phyloP scores from a whole-genome alignment of 352 stramenopile species.

The Globisporangium okanoganense region DNA sequence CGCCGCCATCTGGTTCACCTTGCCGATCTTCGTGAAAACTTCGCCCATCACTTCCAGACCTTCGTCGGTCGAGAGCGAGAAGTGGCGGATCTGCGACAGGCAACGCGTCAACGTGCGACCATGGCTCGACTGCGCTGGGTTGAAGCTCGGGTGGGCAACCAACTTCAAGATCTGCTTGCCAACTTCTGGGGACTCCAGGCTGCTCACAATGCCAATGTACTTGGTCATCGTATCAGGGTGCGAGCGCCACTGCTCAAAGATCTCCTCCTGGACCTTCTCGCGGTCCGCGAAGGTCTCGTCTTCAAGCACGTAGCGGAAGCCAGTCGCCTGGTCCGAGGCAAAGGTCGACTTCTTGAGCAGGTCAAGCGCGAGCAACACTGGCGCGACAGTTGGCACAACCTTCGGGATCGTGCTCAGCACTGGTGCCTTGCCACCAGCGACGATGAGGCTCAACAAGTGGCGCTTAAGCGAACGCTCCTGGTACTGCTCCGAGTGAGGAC shows the following conservation, averaged over 20 bases:
- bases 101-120: slow-evolving; percentile 57
- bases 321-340: slow-evolving; percentile 53
- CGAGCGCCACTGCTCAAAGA: slow-evolving; percentile 69
- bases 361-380: slow-evolving; percentile 45
- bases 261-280: slow-evolving; percentile 55
- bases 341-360: slow-evolving; percentile 70
- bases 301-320: slow-evolving; percentile 61
- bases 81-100: slow-evolving; percentile 72
- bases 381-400: slow-evolving; percentile 39
- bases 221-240: slow-evolving; percentile 73
- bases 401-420: slow-evolving; percentile 39
- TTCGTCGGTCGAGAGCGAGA: slow-evolving; percentile 70
- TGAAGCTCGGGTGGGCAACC: slow-evolving; percentile 66
- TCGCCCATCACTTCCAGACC: slow-evolving; percentile 68
- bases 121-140: slow-evolving; percentile 71
- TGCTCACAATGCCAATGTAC: slow-evolving; percentile 77
- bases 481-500: slow-evolving; percentile 68
- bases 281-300: slow-evolving; percentile 58
- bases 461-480: slow-evolving; percentile 65
- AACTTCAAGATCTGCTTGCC: slow-evolving; percentile 69
- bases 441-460: slow-evolving; percentile 62
- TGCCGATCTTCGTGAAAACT: slow-evolving; percentile 74
- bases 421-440: slow-evolving; percentile 41
- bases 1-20: slow-evolving; percentile 84
- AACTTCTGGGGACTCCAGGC: slow-evolving; percentile 57